Evolutionary conservation across 768 basidiomycete genomes (phyloP).

Genomic region (Tricholoma sp.): DNA sequence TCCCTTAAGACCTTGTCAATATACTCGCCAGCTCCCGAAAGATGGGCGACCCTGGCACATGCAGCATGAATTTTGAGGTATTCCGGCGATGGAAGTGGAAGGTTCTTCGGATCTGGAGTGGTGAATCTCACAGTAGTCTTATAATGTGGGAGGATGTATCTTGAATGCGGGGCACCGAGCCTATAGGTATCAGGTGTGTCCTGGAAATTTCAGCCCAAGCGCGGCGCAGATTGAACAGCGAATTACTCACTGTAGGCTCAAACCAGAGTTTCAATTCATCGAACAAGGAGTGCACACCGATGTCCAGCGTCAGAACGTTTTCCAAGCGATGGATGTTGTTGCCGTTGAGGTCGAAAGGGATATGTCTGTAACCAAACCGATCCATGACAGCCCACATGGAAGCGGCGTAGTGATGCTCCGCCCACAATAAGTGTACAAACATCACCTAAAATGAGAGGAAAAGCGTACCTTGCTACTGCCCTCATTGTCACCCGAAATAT

Average conservation of each 20-base stretch:
- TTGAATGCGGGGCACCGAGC: constrained; percentile 6
- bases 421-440: too few species aligned
- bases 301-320: too few species aligned
- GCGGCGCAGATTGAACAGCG: too few species aligned
- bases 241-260: too few species aligned
- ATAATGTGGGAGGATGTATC: constrained; percentile 9
- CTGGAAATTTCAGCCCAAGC: too few species aligned
- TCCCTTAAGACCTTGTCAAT: constrained; percentile 25
- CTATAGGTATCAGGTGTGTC: constrained; percentile 16
- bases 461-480: constrained; percentile 16
- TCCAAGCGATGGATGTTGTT: too few species aligned
- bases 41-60: constrained; percentile 33
- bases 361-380: constrained; percentile 20
- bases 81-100: constrained; percentile 21
- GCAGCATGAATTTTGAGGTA: constrained; percentile 35
- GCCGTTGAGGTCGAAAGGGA: background rate
- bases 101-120: constrained; percentile 7
- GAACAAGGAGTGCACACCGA: too few species aligned
- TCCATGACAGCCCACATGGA: constrained; percentile 21
- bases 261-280: too few species aligned
- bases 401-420: too few species aligned
- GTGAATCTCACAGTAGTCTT: constrained; percentile 23
- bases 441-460: too few species aligned
- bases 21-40: constrained; percentile 33
- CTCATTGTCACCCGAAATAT: constrained; percentile 6